Evolutionary conservation across 2,329 filamentous ascomycete species (phyloP), one percentile per base, ranked within the genome.

Genomic region (Aspergillus unguis): DNA sequence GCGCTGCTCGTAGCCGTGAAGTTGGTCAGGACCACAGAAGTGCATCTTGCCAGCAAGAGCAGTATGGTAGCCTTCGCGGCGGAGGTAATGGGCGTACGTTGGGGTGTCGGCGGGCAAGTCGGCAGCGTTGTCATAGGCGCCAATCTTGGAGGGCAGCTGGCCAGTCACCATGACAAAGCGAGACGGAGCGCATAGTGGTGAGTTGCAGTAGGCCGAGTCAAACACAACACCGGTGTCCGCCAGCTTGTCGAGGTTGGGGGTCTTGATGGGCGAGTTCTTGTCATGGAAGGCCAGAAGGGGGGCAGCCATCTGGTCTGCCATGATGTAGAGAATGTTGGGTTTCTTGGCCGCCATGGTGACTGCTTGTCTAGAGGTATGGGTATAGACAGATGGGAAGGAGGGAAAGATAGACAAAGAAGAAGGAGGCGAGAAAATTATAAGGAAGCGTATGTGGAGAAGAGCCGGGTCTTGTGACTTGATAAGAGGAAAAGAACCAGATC

Each of bases 1-100:
- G 52, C 92, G 85, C 65, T 90, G 87, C 77, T 96, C 92, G 65
- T 95, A 96, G 29, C 92, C 92, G 69, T 96, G 92, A 54, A 96
- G 80, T 75, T 96, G 92, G 69, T 96, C 92, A 0, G 78, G 77
- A 32, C 92, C 92, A 50, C 95, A 88, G 69, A 96, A 96, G 74
- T 96, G 92, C 92, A 96, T 96, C 80, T 96, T 96, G 57, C 92
- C 92, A 4, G 92, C 90, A 62, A 96, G 78, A 5, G 87, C 88
- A 9, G 92, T 96, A 73, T 96, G 89, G 66, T 96, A 96, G 48
- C 90, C 90, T 64, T 86, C 85, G 38, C 83, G 80, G 45, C 92
- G 87, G 50, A 96, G 78, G 73, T 96, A 96, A 72, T 96, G 92
- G 6, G 92, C 90, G 67, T 95, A 96, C 1, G 92, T 96, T 10